Conservation (phyloP, 2,329 filamentous ascomycete genomes). For the Hymenoscyphus albidus region DNA sequence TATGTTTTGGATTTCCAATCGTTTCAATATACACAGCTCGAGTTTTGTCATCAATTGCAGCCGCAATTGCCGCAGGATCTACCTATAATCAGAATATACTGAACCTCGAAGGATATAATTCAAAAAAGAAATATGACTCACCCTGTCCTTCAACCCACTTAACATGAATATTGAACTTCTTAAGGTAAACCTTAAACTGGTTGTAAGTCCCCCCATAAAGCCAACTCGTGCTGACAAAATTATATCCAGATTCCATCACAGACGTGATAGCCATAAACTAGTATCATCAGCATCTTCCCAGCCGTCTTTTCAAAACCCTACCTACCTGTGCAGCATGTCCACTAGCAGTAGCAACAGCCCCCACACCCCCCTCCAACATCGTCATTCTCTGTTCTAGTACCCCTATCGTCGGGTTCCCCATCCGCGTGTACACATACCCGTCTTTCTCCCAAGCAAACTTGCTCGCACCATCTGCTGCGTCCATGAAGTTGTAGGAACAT, state of each 20-base stretch:
- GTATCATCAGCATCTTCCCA: too few species aligned
- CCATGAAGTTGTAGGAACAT: conserved; percentile 64
- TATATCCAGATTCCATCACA: conserved; percentile 59
- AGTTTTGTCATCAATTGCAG: conserved; percentile 61
- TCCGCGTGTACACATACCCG: conserved; percentile 62
- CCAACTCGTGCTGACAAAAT: conserved; percentile 62
- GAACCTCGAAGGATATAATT: not conserved
- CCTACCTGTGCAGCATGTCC: conserved; percentile 56
- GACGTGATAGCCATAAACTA: conserved; percentile 61
- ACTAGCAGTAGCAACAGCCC: conserved; percentile 58
- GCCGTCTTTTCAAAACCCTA: not conserved
- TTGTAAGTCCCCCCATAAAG: conserved; percentile 65
- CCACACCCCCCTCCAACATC: conserved; percentile 63
- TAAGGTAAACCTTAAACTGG: conserved; percentile 63
- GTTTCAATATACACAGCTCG: conserved; percentile 65
- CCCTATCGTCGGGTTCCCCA: conserved; percentile 43
- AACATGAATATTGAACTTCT: conserved; percentile 59
- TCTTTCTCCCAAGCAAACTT: conserved; percentile 68
- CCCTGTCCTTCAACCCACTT: conserved; percentile 59
- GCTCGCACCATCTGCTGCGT: conserved; percentile 64
- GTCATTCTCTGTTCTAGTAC: conserved; percentile 67
- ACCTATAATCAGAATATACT: not conserved
- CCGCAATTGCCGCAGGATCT: conserved; percentile 53
- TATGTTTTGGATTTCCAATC: conserved; percentile 66
- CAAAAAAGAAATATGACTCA: not conserved